Conservation (phyloP, 106 monocot genomes). For the Amphibolis antarctica region DNA sequence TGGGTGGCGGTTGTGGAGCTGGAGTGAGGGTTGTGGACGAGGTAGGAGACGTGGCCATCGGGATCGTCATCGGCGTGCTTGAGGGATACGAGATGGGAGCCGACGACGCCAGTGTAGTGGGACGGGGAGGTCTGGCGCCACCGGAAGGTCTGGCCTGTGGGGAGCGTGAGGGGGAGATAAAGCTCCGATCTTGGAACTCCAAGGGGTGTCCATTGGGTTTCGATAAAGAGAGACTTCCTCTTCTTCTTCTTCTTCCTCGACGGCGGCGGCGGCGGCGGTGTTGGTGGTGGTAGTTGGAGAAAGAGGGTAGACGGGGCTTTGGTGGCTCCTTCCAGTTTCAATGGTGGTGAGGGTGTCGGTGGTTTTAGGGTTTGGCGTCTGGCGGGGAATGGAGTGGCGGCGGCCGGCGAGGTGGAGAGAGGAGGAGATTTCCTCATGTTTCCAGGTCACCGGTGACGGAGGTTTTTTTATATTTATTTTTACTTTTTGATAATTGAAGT, state of each 20-base stretch:
- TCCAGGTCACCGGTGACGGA: no score
- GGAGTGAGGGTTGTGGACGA: conserved; percentile 24
- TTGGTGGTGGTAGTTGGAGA: not conserved
- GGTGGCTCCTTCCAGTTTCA: no score
- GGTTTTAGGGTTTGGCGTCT: no score
- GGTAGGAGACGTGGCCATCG: conserved; percentile 36
- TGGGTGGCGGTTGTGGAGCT: conserved; percentile 11
- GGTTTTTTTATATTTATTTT: no score
- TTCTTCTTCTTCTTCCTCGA: not conserved
- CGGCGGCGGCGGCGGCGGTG: not conserved
- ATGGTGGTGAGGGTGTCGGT: no score
- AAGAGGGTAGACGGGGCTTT: not conserved
- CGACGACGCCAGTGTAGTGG: conserved; percentile 72
- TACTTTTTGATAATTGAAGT: no score
- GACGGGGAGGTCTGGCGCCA: conserved; percentile 52
- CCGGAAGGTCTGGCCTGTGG: conserved; percentile 92
- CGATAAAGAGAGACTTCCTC: conserved; percentile 25
- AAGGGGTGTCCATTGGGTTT: conserved; percentile 40
- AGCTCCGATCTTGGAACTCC: conserved; percentile 53
- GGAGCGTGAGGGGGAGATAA: conserved; percentile 70
- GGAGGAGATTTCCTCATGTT: no score
- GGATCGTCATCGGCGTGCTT: conserved; percentile 28
- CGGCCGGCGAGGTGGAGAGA: no score
- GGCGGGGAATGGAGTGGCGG: no score
- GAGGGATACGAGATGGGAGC: conserved; percentile 67